These are phyloP conservation scores for Tausonia pullulans DNA, from an alignment of 1,284 basidiomycete genomes.

Conservation along the genomic window DNA sequence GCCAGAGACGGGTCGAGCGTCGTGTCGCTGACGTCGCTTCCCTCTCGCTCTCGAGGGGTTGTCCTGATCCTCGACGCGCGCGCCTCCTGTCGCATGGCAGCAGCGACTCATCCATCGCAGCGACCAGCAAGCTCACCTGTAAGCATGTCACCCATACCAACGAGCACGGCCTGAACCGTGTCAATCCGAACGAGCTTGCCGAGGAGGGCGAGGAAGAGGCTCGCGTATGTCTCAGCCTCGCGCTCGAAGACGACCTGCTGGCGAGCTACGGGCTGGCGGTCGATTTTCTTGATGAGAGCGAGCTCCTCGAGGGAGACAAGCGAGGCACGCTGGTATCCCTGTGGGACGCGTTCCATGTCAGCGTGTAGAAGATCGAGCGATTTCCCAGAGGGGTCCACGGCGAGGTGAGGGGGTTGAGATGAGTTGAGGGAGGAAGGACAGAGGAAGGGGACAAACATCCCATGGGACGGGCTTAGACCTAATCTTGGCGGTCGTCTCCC, in stretches of 20 bases:
- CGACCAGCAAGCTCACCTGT: slow-evolving; percentile 41
- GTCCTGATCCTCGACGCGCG: too few relatives aligned
- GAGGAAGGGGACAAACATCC: slow-evolving; percentile 56
- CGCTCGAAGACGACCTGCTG: slow-evolving; percentile 61
- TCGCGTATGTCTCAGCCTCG: slow-evolving; percentile 69
- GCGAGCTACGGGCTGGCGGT: slow-evolving; percentile 63
- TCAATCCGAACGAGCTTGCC: slow-evolving; percentile 88
- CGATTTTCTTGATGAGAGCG: slow-evolving; percentile 77
- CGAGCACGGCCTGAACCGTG: slow-evolving; percentile 85
- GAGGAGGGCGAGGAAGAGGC: slow-evolving; percentile 80
- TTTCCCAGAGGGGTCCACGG: background rate
- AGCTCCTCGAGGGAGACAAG: slow-evolving; percentile 83
- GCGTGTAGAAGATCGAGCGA: slow-evolving; percentile 1
- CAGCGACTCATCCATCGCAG: slow-evolving; percentile 10
- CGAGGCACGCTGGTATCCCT: slow-evolving; percentile 92
- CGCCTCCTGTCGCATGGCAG: background rate
- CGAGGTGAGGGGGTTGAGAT: background rate
- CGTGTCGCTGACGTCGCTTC: background rate
- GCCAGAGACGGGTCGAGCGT: slow-evolving; percentile 27
- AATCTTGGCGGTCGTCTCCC: slow-evolving; percentile 77
- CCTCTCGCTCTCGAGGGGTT: too few relatives aligned
- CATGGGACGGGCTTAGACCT: slow-evolving; percentile 84
- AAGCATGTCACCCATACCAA: slow-evolving; percentile 82
- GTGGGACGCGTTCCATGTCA: slow-evolving; percentile 17
- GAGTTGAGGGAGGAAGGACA: slow-evolving; percentile 3